Base-by-base conservation (phyloP, 2,329 filamentous ascomycete genomes). In the Fusarium multiceps region DNA sequence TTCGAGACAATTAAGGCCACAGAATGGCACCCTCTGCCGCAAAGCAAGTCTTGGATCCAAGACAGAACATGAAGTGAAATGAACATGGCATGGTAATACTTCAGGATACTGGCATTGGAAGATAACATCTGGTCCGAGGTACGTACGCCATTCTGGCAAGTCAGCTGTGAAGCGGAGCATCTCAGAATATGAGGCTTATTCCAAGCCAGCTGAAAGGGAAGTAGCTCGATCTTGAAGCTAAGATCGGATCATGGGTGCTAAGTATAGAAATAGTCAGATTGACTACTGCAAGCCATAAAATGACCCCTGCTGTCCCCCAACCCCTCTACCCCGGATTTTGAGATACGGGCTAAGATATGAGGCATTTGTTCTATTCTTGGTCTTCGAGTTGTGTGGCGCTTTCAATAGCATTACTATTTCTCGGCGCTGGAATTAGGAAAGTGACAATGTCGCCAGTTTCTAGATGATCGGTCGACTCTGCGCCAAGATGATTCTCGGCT, bases 261-360 rank as follows among this genome's bases (percentile, higher is more conserved):
- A 50, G 10, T 37, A 50, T 50, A 37, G 48, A 50, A 37, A 25
- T 50, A 14, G 34, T 37, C 30, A 21, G 48, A 37, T 50, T 9
- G 12, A 11, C 48, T 50, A 50, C 30, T 50, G 46, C 46, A 49
- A 49, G 46, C 46, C 46, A 49, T 32, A 2, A 7, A 32, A 2
- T 3, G 16, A 30, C n/a, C 46, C 46, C 27, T 49, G 28, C 7
- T 37, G 3, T 37, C 16, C 34, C 16, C 18, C 34, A 37, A 6
- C 34, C 34, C n/a, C 34, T n/a, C 6, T 37, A 37, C 34, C 34
- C 34, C 34, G 34, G 18, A 37, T 37, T 37, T 12, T 1, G 3
- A 37, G 18, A 37, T 37, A 37, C 9, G 32, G 32, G 32, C 16
- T 34, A 1, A 34, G 32, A 34, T 3, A 8, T 37, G 32, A 37